Conservation (phyloP, 257 asterid species). For the Anisodus acutangulus region DNA sequence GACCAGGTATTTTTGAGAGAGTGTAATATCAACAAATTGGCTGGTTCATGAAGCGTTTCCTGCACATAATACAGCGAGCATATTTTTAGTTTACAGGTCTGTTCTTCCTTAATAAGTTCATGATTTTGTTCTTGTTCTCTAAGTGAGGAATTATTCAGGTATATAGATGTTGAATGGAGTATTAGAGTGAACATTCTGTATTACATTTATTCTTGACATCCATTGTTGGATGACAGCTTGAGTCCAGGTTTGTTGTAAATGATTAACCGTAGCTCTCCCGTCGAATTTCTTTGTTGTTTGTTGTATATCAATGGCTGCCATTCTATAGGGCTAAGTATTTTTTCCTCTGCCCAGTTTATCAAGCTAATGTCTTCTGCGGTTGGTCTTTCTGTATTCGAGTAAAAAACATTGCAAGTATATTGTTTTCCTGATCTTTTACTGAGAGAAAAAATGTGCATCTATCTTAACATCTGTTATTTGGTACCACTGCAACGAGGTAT, state of each 20-base stretch:
- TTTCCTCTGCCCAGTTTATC: neutral
- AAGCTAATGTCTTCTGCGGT: neutral
- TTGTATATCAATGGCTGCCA: slow-evolving; percentile 20
- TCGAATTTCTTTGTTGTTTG: neutral
- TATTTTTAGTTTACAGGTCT: slow-evolving; percentile 23
- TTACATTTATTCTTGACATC: slow-evolving; percentile 31
- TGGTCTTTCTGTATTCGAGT: neutral
- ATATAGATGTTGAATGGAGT: slow-evolving; percentile 23
- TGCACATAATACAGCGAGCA: slow-evolving; percentile 24
- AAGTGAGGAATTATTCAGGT: slow-evolving; percentile 25
- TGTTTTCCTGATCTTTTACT: neutral
- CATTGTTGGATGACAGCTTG: slow-evolving; percentile 18
- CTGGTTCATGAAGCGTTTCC: slow-evolving; percentile 18
- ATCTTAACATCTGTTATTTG: neutral
- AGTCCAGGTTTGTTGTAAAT: slow-evolving; percentile 35
- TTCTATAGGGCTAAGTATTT: neutral
- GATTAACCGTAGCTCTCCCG: slow-evolving; percentile 30
- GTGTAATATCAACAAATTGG: slow-evolving; percentile 78
- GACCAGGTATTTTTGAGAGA: slow-evolving; percentile 75
- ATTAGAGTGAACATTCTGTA: slow-evolving; percentile 13
- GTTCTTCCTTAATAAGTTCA: slow-evolving; percentile 22
- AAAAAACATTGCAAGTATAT: neutral
- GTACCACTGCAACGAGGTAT: neutral
- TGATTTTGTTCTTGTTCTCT: slow-evolving; percentile 22
- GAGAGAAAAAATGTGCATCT: neutral